These are phyloP conservation scores for Chaetomium globosum DNA, from an alignment of 2,329 filamentous ascomycete species.

Conservation along the genomic window DNA sequence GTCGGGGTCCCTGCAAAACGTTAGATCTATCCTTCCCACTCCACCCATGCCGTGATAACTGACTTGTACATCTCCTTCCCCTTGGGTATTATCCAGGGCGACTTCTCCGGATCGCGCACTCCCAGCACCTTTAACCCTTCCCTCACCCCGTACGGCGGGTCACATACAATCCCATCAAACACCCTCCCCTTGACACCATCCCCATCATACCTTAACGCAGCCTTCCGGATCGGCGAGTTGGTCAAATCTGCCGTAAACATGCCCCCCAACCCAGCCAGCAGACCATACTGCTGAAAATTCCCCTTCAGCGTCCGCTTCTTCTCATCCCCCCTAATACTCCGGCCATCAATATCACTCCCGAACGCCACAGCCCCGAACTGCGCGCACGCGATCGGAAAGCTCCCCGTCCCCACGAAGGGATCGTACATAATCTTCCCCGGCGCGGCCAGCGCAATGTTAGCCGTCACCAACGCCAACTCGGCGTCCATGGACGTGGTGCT, in stretches of 20 bases:
- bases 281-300: slow-evolving; percentile 84
- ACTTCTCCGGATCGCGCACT: slow-evolving; percentile 65
- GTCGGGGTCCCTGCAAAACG: slow-evolving; percentile 53
- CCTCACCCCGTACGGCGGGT: slow-evolving; percentile 92
- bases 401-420: slow-evolving; percentile 93
- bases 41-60: slow-evolving; percentile 38
- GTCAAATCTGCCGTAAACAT: slow-evolving; percentile 85
- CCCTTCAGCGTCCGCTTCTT: slow-evolving; percentile 57
- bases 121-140: slow-evolving; percentile 90
- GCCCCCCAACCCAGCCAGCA: slow-evolving; percentile 69
- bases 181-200: slow-evolving; percentile 47
- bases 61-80: slow-evolving; percentile 71
- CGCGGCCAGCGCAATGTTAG: slow-evolving; percentile 81
- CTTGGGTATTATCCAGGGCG: slow-evolving; percentile 64
- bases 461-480: slow-evolving; percentile 86
- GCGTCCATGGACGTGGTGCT: slow-evolving; percentile 97
- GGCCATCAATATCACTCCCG: slow-evolving; percentile 91
- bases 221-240: slow-evolving; percentile 71
- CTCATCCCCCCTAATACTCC: slow-evolving; percentile 75
- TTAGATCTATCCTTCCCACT: background rate
- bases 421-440: slow-evolving; percentile 90
- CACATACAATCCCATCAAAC: slow-evolving; percentile 90
- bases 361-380: slow-evolving; percentile 84
- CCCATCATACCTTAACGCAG: slow-evolving; percentile 40
- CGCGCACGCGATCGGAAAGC: slow-evolving; percentile 85